Percentiles rank a stretch among this genome's conserved stretches.
These are phyloP conservation scores for Albifimbria verrucaria DNA, from an alignment of 2,329 filamentous ascomycete genomes.

Conservation along the genomic window DNA sequence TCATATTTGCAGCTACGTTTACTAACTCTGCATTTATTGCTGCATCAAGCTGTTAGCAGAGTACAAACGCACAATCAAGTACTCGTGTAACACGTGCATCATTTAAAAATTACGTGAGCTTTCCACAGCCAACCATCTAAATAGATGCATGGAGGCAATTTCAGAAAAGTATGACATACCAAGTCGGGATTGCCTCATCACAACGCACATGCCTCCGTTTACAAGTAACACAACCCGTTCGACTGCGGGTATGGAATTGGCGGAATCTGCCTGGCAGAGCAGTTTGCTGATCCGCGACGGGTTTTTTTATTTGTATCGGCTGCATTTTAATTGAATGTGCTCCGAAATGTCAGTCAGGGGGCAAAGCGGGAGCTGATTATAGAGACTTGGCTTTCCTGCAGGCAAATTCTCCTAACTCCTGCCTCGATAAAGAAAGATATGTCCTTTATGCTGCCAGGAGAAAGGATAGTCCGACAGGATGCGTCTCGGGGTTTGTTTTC, in stretches of 20 bases:
- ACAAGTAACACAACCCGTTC: neutral
- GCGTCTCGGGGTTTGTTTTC: too few species aligned
- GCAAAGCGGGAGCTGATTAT: too few species aligned
- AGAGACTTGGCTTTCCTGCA: too few species aligned
- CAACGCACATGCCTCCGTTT: neutral
- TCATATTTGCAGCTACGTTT: neutral
- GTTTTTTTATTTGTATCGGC: too few species aligned
- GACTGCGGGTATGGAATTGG: neutral
- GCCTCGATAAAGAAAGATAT: too few species aligned
- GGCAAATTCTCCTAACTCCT: too few species aligned
- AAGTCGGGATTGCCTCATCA: neutral
- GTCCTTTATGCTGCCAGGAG: too few species aligned
- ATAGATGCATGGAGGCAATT: neutral
- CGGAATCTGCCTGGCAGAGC: neutral
- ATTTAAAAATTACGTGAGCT: neutral
- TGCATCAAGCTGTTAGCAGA: neutral
- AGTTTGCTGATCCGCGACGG: too few species aligned
- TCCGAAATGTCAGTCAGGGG: too few species aligned
- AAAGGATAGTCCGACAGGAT: too few species aligned
- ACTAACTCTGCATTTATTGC: neutral
- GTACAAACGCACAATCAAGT: neutral
- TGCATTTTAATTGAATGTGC: too few species aligned
- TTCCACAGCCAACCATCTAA: neutral
- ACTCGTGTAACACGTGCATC: neutral
- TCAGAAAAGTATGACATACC: neutral